Base-by-base conservation (phyloP, 1,139 yeast species). In the Geotrichum carabidarum region DNA sequence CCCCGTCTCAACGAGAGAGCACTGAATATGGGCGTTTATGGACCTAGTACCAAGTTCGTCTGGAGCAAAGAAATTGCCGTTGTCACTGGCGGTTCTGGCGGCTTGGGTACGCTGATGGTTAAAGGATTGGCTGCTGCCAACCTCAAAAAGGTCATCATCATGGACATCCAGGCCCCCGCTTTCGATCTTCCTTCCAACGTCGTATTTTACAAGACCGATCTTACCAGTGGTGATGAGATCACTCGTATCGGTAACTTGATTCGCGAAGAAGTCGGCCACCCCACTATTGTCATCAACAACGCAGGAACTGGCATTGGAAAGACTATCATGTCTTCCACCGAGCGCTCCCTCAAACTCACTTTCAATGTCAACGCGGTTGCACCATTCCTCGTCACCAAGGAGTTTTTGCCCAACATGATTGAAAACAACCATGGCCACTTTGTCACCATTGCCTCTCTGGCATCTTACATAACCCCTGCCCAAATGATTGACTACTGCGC, bases 391-490 rank as follows among this genome's bases (percentile, higher is more conserved):
- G 79, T 86, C 54, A 79, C 81, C 58, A 81, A 84, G 60, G 72
- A 78, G 0, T 82, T 84, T 62, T 66, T 85, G n/a, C 89, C 91
- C 0, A 78, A 72, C 49, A 84, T 86, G 88, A 60, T 83, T 9
- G 64, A 62, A 15, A 58, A 65, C 32, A 74, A 74, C 54, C 70
- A 86, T 52, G 93, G 93, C 0, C 85, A 83, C 65, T 75, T 86
- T n/a, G 77, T 86, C 22, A 84, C 88, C 4, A 73, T 86, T 42
- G 86, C 87, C 0, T 84, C 91, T 0, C 83, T 84, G 0, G 71
- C 86, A 54, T 93, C 93, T 0, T 81, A 82, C 59, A 76, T 84
- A 77, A 78, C 90, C 0, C 93, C 94, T 0, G 87, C 93, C 2
- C 71, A 83, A 42, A 71, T 85, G 57, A 53, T 71, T 42, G 84